Evolutionary conservation across 2,329 filamentous ascomycete genomes (phyloP).

Genomic region (Aspergillus sp.): DNA sequence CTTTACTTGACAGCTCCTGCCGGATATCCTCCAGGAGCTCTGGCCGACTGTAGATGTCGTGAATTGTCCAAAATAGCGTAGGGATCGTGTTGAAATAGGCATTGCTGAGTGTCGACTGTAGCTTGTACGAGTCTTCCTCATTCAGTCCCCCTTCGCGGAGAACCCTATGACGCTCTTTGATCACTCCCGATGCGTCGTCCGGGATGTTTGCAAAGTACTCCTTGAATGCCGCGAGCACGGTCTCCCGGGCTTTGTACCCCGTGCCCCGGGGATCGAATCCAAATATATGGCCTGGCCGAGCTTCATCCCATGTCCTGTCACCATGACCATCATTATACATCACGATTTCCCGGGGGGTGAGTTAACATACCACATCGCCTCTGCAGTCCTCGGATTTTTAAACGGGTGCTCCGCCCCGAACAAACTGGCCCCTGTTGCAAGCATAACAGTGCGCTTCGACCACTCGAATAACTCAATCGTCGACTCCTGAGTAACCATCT

Average conservation of each 20-base stretch:
- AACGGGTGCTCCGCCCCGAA: not conserved
- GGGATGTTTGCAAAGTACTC: conserved; percentile 44
- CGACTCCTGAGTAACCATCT: not conserved
- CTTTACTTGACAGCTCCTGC: conserved; percentile 36
- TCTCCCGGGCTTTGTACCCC: conserved; percentile 38
- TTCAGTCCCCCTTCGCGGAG: conserved; percentile 15
- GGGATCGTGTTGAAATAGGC: conserved; percentile 46
- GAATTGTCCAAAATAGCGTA: conserved; percentile 48
- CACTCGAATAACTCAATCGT: not conserved
- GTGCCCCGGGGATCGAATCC: conserved; percentile 22
- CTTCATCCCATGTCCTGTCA: too few species aligned
- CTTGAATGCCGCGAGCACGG: conserved; percentile 35
- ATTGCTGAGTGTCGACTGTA: conserved; percentile 32
- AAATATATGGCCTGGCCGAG: too few species aligned
- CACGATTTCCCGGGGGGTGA: too few species aligned
- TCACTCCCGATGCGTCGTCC: conserved; percentile 32
- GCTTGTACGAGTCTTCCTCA: conserved; percentile 26
- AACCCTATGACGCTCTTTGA: conserved; percentile 17
- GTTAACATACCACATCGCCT: not conserved
- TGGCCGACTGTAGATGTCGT: conserved; percentile 44
- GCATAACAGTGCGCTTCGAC: conserved; percentile 16
- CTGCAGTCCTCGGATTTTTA: conserved; percentile 28
- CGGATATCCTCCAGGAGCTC: conserved; percentile 41
- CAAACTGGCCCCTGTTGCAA: conserved; percentile 20
- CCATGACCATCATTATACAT: too few species aligned